Evolutionary conservation across 306 rosid species (phyloP).

Genomic region (Vigna unguiculata): DNA sequence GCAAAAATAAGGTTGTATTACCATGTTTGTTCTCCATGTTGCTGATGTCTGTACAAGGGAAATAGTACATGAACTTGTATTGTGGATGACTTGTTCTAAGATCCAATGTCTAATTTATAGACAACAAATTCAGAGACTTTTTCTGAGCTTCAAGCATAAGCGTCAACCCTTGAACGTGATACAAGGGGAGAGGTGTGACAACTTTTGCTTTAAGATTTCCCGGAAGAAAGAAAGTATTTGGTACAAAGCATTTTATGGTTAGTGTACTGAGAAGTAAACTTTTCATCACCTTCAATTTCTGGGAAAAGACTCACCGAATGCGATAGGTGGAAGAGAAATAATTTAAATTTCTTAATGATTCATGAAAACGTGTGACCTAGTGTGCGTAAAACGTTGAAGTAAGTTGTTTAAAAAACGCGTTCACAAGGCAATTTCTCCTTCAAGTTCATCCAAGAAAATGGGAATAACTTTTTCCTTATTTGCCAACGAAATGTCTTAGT

Average conservation of each 20-base stretch:
- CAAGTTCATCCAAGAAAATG: slow-evolving; percentile 17
- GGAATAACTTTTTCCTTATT: background rate
- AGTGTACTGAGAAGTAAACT: background rate
- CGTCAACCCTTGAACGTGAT: slow-evolving; percentile 40
- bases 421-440: background rate
- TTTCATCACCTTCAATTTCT: background rate
- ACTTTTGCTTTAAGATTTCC: background rate
- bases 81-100: background rate
- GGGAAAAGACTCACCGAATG: background rate
- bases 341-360: slow-evolving; percentile 8
- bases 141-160: slow-evolving; percentile 25
- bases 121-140: background rate
- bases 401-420: background rate
- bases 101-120: slow-evolving; percentile 10
- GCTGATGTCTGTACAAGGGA: too few species aligned
- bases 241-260: background rate
- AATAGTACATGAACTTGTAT: slow-evolving; percentile 11
- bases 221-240: background rate
- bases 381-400: too few species aligned
- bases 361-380: background rate
- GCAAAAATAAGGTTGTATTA: background rate
- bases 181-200: background rate
- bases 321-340: too few species aligned
- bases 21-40: slow-evolving; percentile 22
- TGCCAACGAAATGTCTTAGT: background rate